Percentiles rank a stretch among this genome's conserved stretches.
phyloP scores from a whole-genome alignment of 2,329 filamentous ascomycete species.

The Chlorencoelia australis region DNA sequence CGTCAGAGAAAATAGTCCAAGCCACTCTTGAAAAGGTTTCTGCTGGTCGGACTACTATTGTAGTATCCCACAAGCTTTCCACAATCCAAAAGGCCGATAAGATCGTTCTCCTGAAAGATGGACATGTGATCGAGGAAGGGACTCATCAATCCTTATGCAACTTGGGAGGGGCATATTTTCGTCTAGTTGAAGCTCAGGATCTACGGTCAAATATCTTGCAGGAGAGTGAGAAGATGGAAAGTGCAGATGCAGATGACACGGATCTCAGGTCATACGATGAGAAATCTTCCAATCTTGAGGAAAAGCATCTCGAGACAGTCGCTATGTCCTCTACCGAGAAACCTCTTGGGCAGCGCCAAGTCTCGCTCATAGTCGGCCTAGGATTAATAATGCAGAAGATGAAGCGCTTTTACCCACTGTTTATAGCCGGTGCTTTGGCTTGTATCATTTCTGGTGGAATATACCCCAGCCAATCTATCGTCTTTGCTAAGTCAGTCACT shows the following conservation, averaged over 20 bases:
- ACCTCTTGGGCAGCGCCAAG: too few species aligned
- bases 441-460: constrained; percentile 1
- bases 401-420: background rate
- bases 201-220: constrained; percentile 19
- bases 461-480: constrained; percentile 1
- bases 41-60: background rate
- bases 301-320: background rate
- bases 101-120: background rate
- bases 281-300: background rate
- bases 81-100: background rate
- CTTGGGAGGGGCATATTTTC: background rate
- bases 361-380: background rate
- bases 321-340: too few species aligned
- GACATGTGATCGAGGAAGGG: background rate
- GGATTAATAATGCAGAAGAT: background rate
- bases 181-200: background rate
- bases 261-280: background rate
- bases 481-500: background rate
- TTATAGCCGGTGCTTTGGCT: background rate
- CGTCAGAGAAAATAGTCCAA: constrained; percentile 68
- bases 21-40: constrained; percentile 46
- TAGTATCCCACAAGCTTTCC: background rate
- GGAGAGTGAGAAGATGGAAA: background rate
- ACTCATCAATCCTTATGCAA: background rate
- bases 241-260: background rate